phyloP scores from a whole-genome alignment of 805 yeast genomes.

The Candida broadrunensis region DNA sequence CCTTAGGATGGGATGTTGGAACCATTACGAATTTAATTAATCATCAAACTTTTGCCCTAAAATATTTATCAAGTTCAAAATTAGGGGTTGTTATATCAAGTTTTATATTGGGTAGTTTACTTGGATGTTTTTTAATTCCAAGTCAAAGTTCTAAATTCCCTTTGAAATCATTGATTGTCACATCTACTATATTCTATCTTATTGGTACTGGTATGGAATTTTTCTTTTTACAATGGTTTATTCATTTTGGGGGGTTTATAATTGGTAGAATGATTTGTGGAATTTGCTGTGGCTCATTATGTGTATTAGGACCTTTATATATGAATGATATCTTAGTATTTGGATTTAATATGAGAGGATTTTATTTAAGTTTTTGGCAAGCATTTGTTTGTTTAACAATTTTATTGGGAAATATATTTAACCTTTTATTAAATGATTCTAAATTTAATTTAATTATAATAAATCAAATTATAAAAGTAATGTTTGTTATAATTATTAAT shows the following conservation, averaged over 20 bases:
- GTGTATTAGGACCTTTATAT: slow-evolving; percentile 22
- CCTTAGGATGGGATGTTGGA: slow-evolving; percentile 26
- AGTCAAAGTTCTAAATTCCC: slow-evolving; percentile 8
- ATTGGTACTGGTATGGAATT: slow-evolving; percentile 16
- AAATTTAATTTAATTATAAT: neutral
- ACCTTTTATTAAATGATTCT: neutral
- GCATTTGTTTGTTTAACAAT: slow-evolving; percentile 20
- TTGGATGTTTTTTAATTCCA: slow-evolving; percentile 14
- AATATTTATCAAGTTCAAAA: slow-evolving; percentile 7
- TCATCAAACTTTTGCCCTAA: slow-evolving; percentile 9
- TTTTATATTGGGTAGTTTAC: slow-evolving; percentile 22
- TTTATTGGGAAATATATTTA: slow-evolving; percentile 16
- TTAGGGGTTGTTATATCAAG: slow-evolving; percentile 18
- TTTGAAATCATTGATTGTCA: slow-evolving; percentile 9
- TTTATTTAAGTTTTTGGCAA: slow-evolving; percentile 20
- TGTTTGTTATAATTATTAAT: neutral
- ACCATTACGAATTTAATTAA: slow-evolving; percentile 14
- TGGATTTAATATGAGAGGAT: slow-evolving; percentile 9
- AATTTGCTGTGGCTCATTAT: slow-evolving; percentile 19
- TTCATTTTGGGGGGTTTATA: slow-evolving; percentile 9
- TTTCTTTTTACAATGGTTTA: slow-evolving; percentile 1
- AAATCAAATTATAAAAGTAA: neutral
- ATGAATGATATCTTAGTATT: slow-evolving; percentile 15
- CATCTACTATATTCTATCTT: slow-evolving; percentile 13
- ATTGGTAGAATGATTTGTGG: slow-evolving; percentile 20